Percentiles rank a stretch among this genome's conserved stretches.
Evolutionary conservation across 805 yeast genomes (phyloP).

Genomic region (Yueomyces sp.): DNA sequence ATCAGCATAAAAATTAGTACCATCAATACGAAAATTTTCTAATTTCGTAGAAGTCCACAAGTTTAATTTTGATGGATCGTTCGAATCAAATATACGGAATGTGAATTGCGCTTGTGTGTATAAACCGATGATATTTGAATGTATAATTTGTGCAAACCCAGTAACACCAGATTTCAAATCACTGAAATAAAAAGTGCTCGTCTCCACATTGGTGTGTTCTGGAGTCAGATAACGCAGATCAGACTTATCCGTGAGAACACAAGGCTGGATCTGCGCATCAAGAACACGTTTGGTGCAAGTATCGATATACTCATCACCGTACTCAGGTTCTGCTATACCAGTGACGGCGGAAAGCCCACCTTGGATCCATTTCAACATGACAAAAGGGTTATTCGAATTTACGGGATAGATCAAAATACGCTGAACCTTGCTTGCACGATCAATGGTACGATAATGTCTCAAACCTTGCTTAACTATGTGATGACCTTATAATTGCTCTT

Average conservation of each 20-base stretch:
- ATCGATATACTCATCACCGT: constrained; percentile 85
- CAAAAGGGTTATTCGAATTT: background rate
- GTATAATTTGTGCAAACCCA: constrained; percentile 92
- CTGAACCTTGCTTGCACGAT: background rate
- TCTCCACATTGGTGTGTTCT: constrained; percentile 80
- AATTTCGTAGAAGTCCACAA: constrained; percentile 89
- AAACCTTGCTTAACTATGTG: too few relatives aligned
- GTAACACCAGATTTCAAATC: constrained; percentile 46
- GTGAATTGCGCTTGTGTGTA: constrained; percentile 91
- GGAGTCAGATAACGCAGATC: constrained; percentile 74
- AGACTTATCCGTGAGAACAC: constrained; percentile 41
- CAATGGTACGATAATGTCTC: too few relatives aligned
- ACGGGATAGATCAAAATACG: background rate
- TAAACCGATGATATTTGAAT: constrained; percentile 79
- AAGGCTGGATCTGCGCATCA: constrained; percentile 36
- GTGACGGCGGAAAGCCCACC: constrained; percentile 83
- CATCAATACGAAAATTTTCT: constrained; percentile 62
- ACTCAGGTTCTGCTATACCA: constrained; percentile 95
- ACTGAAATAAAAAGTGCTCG: constrained; percentile 81
- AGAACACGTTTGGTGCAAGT: constrained; percentile 53
- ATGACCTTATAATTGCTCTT: too few relatives aligned
- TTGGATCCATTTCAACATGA: constrained; percentile 76
- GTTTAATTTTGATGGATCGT: constrained; percentile 15
- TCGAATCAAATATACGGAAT: constrained; percentile 49
- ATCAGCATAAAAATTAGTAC: constrained; percentile 70